phyloP scores from a whole-genome alignment of 768 basidiomycete species.

The Pluteus cervinus region DNA sequence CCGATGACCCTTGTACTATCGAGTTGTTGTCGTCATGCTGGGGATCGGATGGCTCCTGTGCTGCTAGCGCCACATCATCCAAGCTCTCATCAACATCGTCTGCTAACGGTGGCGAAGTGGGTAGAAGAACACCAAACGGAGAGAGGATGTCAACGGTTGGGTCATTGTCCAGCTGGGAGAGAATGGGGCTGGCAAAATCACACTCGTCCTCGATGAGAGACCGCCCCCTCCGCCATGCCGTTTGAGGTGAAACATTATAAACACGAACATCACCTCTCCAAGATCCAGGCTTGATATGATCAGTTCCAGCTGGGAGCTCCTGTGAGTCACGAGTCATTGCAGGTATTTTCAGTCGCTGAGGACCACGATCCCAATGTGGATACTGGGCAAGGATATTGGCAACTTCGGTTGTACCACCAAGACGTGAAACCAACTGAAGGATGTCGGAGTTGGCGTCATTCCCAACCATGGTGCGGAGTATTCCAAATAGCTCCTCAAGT shows the following conservation, averaged over 20 bases:
- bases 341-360: conserved; percentile 26
- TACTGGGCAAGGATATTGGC: conserved; percentile 27
- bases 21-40: no score
- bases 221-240: conserved; percentile 23
- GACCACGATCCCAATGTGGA: conserved; percentile 31
- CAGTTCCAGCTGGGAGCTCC: conserved; percentile 15
- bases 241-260: conserved; percentile 17
- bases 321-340: conserved; percentile 16
- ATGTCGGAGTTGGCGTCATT: conserved; percentile 23
- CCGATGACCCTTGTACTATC: no score
- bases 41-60: no score
- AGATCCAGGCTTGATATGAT: conserved; percentile 30
- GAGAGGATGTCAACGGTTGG: no score
- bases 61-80: no score
- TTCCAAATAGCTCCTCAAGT: conserved; percentile 27
- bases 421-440: conserved; percentile 18
- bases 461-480: conserved; percentile 27
- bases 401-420: conserved; percentile 25
- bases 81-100: no score
- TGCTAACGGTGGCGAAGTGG: no score
- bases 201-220: conserved; percentile 11
- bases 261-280: conserved; percentile 27
- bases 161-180: no score
- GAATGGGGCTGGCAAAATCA: no score
- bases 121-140: no score